Evolutionary conservation across 306 rosid genomes (phyloP).

Genomic region (Glycyrrhiza uralensis): DNA sequence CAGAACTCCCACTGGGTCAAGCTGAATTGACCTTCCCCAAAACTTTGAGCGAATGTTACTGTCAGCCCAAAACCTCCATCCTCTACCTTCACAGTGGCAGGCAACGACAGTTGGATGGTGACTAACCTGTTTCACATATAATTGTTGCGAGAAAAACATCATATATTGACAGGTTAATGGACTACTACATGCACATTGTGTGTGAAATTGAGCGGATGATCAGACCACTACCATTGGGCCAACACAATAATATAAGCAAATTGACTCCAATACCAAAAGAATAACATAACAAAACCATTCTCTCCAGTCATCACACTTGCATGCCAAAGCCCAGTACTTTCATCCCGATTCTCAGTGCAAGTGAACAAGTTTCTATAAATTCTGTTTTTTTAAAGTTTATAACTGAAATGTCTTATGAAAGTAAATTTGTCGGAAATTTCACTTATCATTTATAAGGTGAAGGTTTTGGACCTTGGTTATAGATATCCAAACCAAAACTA

Average conservation of each 20-base stretch:
- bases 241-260: background rate
- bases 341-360: background rate
- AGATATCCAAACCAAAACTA: conserved; percentile 6
- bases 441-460: background rate
- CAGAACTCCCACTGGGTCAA: conserved; percentile 88
- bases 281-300: background rate
- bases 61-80: conserved; percentile 99
- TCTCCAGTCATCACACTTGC: background rate
- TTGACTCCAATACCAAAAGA: background rate
- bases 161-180: background rate
- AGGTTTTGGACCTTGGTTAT: background rate
- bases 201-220: too few relatives aligned
- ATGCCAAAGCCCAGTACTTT: too few relatives aligned
- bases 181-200: too few relatives aligned
- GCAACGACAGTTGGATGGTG: conserved; percentile 98
- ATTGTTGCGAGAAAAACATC: conserved; percentile 20
- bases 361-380: background rate
- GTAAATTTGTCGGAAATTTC: background rate
- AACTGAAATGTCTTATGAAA: background rate
- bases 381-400: background rate
- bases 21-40: conserved; percentile 98
- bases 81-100: conserved; percentile 98
- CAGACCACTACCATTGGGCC: too few relatives aligned
- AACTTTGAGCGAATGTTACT: conserved; percentile 90
- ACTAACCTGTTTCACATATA: conserved; percentile 72